Percentiles rank a stretch among this genome's conserved stretches.
phyloP scores from a whole-genome alignment of 176 grass and related monocot genomes.

The Metroxylon sagu region DNA sequence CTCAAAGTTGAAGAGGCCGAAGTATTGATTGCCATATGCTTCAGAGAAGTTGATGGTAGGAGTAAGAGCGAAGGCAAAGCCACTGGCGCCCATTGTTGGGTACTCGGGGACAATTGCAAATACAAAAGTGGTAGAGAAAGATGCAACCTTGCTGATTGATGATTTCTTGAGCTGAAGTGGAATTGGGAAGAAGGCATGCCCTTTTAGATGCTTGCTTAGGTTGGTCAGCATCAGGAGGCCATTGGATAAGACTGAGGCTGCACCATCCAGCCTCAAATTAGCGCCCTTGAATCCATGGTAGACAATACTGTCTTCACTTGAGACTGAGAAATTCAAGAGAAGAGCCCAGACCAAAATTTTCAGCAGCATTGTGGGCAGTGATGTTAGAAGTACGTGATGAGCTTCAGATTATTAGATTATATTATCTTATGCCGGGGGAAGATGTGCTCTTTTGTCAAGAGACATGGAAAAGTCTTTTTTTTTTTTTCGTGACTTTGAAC shows the following conservation, averaged over 20 bases:
- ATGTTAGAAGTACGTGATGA: too few relatives aligned
- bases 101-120: slow-evolving; percentile 26
- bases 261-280: slow-evolving; percentile 11
- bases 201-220: slow-evolving; percentile 23
- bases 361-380: too few relatives aligned
- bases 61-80: slow-evolving; percentile 34
- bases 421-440: too few relatives aligned
- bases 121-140: slow-evolving; percentile 32
- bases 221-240: slow-evolving; percentile 57
- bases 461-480: too few relatives aligned
- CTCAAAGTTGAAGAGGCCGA: slow-evolving; percentile 23
- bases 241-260: slow-evolving; percentile 15
- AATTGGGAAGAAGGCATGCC: slow-evolving; percentile 28
- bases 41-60: slow-evolving; percentile 28
- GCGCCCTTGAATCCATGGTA: slow-evolving; percentile 33
- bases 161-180: slow-evolving; percentile 1
- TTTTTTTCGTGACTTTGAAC: too few relatives aligned
- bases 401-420: too few relatives aligned
- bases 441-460: too few relatives aligned
- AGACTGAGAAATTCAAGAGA: neutral
- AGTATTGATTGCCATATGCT: slow-evolving; percentile 18
- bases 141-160: neutral
- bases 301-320: slow-evolving; percentile 4
- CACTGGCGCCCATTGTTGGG: slow-evolving; percentile 21
- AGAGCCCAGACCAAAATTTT: too few relatives aligned